Base-by-base conservation (phyloP, 2,329 filamentous ascomycete species). In the Aspergillus texensis region DNA sequence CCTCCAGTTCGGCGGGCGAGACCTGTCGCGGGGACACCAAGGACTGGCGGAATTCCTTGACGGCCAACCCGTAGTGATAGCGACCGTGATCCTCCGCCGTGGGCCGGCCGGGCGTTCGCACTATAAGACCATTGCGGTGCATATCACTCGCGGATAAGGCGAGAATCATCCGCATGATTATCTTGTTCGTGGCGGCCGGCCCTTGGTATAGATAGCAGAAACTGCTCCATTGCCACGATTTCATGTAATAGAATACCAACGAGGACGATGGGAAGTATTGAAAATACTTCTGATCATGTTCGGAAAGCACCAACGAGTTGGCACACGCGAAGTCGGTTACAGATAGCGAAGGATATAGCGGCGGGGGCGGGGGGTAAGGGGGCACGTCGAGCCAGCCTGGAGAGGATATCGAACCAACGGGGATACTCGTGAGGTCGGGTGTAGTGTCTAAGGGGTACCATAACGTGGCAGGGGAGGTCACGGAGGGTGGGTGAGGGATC, bases 101-200 rank as follows among this genome's bases (percentile, higher is more conserved):
- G 2, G 72, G 69, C 43, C 69, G 69, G 41, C 72, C 73, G 1
- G 72, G 68, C 2, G 70, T 68, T 41, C 67, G 65, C 3, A 70
- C 62, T 4, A 71, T 62, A 8, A 77, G 59, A 2, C 73, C 74
- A 52, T 72, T 71, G 8, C 75, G 72, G 60, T 78, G 68, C 74
- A 78, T 77, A 39, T 79, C 77, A 56, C 69, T 77, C 4, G 75
- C 75, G 2, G 76, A 73, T 12, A 77, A 60, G 1, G 77, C 77
- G 28, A 79, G 62, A n/a, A 79, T 75, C 75, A 78, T 78, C 19
- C 77, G 73, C 77, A 79, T 79, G 24, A 79, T 76, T 14, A 78
- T 72, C 43, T 73, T 75, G 65, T 74, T 77, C 4, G 70, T 70
- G 8, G 70, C 63, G 5, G 77, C 77, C 2, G 75, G 76, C 2